These are phyloP conservation scores for Chaetomium sp. DNA, from an alignment of 2,329 filamentous ascomycete species.

Conservation along the genomic window DNA sequence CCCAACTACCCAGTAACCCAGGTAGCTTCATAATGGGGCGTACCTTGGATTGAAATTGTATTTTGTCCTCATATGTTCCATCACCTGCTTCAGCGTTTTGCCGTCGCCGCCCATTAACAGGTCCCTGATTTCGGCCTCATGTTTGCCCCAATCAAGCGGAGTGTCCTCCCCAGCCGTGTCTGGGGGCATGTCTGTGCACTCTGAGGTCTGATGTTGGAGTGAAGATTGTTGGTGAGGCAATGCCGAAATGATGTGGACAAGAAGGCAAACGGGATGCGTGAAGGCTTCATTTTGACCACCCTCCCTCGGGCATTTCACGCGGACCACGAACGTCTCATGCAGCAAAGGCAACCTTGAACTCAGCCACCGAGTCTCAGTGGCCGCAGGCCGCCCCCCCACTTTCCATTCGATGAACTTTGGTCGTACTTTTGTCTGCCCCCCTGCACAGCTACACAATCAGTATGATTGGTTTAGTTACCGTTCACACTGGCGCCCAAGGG, in stretches of 20 bases:
- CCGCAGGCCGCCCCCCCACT: too few species aligned
- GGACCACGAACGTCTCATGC: too few species aligned
- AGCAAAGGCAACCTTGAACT: too few species aligned
- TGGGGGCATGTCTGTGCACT: not conserved
- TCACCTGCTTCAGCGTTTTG: not conserved
- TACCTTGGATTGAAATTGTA: not conserved
- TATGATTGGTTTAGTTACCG: too few species aligned
- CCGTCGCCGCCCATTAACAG: not conserved
- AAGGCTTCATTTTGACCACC: not conserved
- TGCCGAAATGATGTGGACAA: not conserved
- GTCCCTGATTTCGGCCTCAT: conserved; percentile 3
- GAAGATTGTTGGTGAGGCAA: not conserved
- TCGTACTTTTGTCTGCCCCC: too few species aligned
- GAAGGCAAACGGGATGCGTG: not conserved
- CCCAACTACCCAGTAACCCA: not conserved
- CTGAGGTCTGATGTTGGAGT: not conserved
- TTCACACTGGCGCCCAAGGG: too few species aligned
- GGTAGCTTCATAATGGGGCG: not conserved
- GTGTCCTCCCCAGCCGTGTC: not conserved
- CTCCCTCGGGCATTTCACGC: not conserved
- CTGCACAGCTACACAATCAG: too few species aligned
- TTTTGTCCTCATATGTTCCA: not conserved
- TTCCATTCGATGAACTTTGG: too few species aligned
- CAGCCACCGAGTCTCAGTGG: too few species aligned
- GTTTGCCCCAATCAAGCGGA: not conserved